A percentile compares a stretch with the other conserved stretches of the same genome.
phyloP scores from a whole-genome alignment of 805 yeast species.

The Maudiozyma turicensis region DNA sequence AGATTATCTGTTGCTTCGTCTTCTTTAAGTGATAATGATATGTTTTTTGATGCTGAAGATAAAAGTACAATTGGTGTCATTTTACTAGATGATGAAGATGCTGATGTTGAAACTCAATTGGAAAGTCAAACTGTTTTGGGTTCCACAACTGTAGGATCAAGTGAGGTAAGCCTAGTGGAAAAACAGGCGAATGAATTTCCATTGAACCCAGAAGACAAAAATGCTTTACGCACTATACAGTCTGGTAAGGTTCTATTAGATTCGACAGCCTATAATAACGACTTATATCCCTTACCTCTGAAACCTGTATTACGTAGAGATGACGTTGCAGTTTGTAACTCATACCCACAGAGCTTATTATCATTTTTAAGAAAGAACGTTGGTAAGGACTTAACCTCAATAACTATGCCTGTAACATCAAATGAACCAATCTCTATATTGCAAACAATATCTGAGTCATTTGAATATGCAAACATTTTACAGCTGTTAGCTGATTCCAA shows the following conservation, averaged over 20 bases:
- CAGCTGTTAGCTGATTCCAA: conserved; percentile 45
- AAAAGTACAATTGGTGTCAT: conserved; percentile 41
- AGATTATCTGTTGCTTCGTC: conserved; percentile 14
- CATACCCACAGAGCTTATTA: conserved; percentile 74
- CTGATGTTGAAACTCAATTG: conserved; percentile 3
- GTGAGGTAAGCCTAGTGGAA: background rate
- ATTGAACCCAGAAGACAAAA: background rate
- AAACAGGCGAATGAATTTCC: background rate
- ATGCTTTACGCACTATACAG: background rate
- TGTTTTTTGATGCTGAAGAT: conserved; percentile 65
- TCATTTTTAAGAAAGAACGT: conserved; percentile 79
- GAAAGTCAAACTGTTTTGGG: background rate
- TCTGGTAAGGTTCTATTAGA: background rate
- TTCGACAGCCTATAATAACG: conserved; percentile 11
- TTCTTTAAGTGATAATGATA: conserved; percentile 37
- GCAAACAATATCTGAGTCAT: conserved; percentile 68
- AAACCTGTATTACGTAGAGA: conserved; percentile 41
- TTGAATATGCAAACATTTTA: conserved; percentile 66
- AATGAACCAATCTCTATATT: conserved; percentile 85
- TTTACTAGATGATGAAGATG: conserved; percentile 36
- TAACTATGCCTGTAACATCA: conserved; percentile 89
- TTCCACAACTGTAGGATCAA: background rate
- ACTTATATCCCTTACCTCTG: conserved; percentile 59
- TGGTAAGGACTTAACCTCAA: conserved; percentile 77
- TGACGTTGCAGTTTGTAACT: conserved; percentile 47